These are phyloP conservation scores for Mycena capillaripes DNA, from an alignment of 768 basidiomycete genomes.

Conservation along the genomic window DNA sequence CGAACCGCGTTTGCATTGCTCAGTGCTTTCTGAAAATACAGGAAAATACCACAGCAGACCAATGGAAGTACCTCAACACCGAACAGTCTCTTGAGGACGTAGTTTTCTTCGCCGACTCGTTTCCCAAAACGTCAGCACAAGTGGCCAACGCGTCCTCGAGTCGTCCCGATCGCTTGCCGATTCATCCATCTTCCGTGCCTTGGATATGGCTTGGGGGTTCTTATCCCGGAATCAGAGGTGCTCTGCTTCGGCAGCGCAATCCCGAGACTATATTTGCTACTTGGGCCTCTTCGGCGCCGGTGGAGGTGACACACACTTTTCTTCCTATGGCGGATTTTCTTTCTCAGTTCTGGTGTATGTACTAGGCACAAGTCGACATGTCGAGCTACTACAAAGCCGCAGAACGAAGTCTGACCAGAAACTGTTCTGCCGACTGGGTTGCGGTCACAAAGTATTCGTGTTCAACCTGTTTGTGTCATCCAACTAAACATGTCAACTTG, in stretches of 20 bases:
- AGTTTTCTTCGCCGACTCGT: conserved; percentile 62
- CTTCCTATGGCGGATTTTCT: not conserved
- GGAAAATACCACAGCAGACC: conserved; percentile 60
- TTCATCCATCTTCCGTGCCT: conserved; percentile 59
- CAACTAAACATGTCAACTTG: not conserved
- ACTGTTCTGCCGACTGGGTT: conserved; percentile 68
- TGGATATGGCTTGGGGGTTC: conserved; percentile 67
- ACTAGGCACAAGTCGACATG: conserved; percentile 67
- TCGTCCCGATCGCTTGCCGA: conserved; percentile 28
- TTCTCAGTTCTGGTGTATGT: not conserved
- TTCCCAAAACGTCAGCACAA: conserved; percentile 34
- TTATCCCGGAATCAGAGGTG: conserved; percentile 62
- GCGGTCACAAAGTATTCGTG: conserved; percentile 56
- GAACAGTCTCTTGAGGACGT: conserved; percentile 67
- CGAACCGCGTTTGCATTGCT: not conserved
- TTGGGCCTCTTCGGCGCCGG: conserved; percentile 66
- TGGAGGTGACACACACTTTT: conserved; percentile 36
- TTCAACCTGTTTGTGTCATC: not conserved
- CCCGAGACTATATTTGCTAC: conserved; percentile 60
- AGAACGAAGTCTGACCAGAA: conserved; percentile 62
- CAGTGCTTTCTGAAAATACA: conserved; percentile 26
- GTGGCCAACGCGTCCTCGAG: conserved; percentile 27
- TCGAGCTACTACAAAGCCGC: conserved; percentile 64
- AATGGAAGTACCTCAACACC: conserved; percentile 63
- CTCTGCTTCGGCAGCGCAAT: conserved; percentile 61